Evolutionary conservation across 2,329 filamentous ascomycete genomes (phyloP), one percentile per base, ranked within the genome.

Genomic region (Chaetomiaceae sp.): DNA sequence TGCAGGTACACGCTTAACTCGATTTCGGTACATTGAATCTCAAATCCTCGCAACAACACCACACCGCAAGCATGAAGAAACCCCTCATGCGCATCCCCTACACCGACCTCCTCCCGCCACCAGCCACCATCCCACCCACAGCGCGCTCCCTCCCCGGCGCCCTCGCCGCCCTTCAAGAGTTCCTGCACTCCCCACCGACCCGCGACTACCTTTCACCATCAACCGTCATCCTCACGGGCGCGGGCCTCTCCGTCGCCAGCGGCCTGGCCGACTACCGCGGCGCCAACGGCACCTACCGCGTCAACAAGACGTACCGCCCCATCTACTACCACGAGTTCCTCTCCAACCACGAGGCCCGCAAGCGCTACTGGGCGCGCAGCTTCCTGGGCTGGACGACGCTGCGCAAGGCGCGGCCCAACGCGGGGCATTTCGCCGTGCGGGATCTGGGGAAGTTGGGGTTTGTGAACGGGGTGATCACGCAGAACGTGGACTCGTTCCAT

Each of bases 401-500:
- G 60, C 75, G 87, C 65, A 85, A 83, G 57, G 89, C 90, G n/a
- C 75, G 74, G 54, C 91, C 92, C 12, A 97, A 97, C 66, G 73
- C 75, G 3, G 85, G 84, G 2, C 94, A 99, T 72, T 78, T 81
- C 66, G 90, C 91, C 2, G 81, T 97, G 53, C 78, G 81, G 48
- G 79, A 86, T 59, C 74, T 97, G 33, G 88, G 83, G 3, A 71
- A 79, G 4, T 73, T 94, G 60, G 91, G 91, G 2, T 71, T 91
- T 46, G 75, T 96, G 38, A 81, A 79, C 53, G 82, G 76, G 49
- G 88, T 96, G 55, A 84, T 99, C 61, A 97, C 94, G 37, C 94
- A 99, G 68, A 97, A 97, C 66, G 94, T 99, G 47, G 94, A 99
- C 72, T 96, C 91, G 2, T 95, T 99, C 68, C 94, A 99, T 70